These are phyloP conservation scores for Yamadazyma triangularis DNA, from an alignment of 1,139 yeast genomes.

Conservation along the genomic window DNA sequence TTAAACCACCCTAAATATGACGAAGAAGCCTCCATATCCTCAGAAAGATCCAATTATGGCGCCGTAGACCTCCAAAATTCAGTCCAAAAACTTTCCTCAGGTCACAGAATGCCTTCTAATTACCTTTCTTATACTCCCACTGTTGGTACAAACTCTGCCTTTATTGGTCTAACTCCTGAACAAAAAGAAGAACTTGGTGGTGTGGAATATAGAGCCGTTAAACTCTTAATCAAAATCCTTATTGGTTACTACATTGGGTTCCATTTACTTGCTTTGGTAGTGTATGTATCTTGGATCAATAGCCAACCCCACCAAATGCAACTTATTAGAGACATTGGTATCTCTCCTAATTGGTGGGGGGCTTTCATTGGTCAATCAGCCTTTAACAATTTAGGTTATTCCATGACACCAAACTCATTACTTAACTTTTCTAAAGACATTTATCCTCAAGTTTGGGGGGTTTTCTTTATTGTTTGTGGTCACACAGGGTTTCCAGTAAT, in stretches of 20 bases:
- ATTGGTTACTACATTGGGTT: constrained; percentile 70
- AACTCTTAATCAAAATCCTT: constrained; percentile 66
- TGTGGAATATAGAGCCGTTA: constrained; percentile 88
- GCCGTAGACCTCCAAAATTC: background rate
- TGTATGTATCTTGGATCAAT: constrained; percentile 66
- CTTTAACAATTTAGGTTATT: constrained; percentile 80
- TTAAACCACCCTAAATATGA: constrained; percentile 12
- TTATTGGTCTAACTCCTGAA: constrained; percentile 71
- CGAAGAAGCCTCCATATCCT: constrained; percentile 9
- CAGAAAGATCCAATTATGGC: too few relatives aligned
- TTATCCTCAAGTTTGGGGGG: constrained; percentile 57
- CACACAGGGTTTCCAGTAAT: constrained; percentile 91
- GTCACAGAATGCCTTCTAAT: constrained; percentile 43
- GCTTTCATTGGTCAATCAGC: constrained; percentile 73
- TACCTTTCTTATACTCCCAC: constrained; percentile 91
- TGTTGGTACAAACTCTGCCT: constrained; percentile 92
- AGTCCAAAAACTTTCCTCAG: constrained; percentile 5
- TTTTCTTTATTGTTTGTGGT: constrained; percentile 78
- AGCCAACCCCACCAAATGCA: constrained; percentile 36
- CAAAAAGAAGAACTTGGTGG: constrained; percentile 97
- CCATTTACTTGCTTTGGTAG: constrained; percentile 55
- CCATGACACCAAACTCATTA: constrained; percentile 81
- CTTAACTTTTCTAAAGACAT: constrained; percentile 54
- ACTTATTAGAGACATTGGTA: constrained; percentile 48
- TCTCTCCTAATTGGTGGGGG: constrained; percentile 88